Conservation (phyloP, 2,329 filamentous ascomycete species). For the Spiromastix sp. region DNA sequence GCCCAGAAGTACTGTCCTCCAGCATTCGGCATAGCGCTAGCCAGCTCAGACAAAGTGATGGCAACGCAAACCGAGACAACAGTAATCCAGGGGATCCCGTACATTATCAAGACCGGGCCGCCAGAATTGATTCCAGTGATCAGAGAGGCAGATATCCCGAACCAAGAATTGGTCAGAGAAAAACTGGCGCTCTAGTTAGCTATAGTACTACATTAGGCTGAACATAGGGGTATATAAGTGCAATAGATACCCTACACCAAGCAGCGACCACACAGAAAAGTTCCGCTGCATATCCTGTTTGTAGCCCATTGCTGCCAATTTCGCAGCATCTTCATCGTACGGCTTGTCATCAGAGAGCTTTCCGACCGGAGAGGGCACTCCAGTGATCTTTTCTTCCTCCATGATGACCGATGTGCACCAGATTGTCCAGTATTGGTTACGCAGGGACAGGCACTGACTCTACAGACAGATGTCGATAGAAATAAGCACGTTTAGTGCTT, state of each 20-base stretch:
- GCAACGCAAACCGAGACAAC: conserved; percentile 38
- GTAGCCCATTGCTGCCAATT: conserved; percentile 40
- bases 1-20: conserved; percentile 45
- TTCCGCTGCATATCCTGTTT: conserved; percentile 38
- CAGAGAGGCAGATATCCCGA: conserved; percentile 39
- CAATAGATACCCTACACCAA: too few species aligned
- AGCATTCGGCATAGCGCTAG: conserved; percentile 40
- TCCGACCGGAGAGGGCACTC: not conserved
- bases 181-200: too few species aligned
- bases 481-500: too few species aligned
- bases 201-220: too few species aligned
- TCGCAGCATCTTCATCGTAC: conserved; percentile 30
- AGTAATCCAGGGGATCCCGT: conserved; percentile 39
- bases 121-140: conserved; percentile 42
- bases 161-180: conserved; percentile 43
- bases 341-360: conserved; percentile 4
- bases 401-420: too few species aligned
- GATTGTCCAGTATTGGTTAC: too few species aligned
- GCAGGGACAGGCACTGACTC: too few species aligned
- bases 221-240: too few species aligned
- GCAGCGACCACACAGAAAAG: conserved; percentile 38
- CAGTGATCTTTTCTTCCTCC: conserved; percentile 2
- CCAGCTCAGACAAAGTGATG: conserved; percentile 37
- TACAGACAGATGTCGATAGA: too few species aligned
- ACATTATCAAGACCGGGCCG: conserved; percentile 39